Conservation (phyloP, 805 yeast species). For the Sugiyamaella boreocaroliniensis region DNA sequence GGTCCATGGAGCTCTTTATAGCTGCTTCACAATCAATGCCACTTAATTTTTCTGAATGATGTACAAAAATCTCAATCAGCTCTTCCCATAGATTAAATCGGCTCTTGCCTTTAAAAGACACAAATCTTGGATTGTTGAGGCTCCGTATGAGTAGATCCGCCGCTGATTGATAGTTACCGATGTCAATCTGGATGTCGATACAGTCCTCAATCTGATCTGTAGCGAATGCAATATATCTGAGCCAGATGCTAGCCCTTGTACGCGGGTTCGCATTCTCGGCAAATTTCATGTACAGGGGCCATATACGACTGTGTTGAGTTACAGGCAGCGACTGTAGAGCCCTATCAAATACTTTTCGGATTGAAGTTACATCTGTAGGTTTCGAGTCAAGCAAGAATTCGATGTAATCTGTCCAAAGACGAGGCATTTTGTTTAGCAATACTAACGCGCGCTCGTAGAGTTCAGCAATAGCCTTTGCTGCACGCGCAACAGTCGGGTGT, state of each 20-base stretch:
- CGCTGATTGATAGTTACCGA: slow-evolving; percentile 25
- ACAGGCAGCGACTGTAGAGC: slow-evolving; percentile 45
- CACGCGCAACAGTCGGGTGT: background rate
- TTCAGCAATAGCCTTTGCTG: slow-evolving; percentile 15
- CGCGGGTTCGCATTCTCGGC: slow-evolving; percentile 40
- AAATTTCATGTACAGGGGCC: slow-evolving; percentile 49
- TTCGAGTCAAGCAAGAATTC: slow-evolving; percentile 31
- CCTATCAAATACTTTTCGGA: slow-evolving; percentile 42
- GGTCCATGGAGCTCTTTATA: slow-evolving; percentile 32
- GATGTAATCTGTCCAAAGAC: slow-evolving; percentile 48
- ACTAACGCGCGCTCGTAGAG: slow-evolving; percentile 45
- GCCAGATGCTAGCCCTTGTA: slow-evolving; percentile 32
- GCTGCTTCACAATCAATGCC: slow-evolving; percentile 33
- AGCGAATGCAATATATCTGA: slow-evolving; percentile 28
- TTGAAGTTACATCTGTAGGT: slow-evolving; percentile 28
- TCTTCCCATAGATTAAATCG: slow-evolving; percentile 44
- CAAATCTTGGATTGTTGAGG: slow-evolving; percentile 32
- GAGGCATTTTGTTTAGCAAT: slow-evolving; percentile 39
- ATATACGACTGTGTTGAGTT: slow-evolving; percentile 48
- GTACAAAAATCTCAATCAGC: slow-evolving; percentile 38
- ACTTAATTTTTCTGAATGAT: slow-evolving; percentile 20
- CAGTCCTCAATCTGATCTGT: slow-evolving; percentile 25
- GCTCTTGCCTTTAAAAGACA: slow-evolving; percentile 36
- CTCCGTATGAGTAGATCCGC: slow-evolving; percentile 33
- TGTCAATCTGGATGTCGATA: slow-evolving; percentile 22